These are phyloP conservation scores for Tothia fuscella DNA, from an alignment of 2,329 filamentous ascomycete genomes.

Conservation along the genomic window DNA sequence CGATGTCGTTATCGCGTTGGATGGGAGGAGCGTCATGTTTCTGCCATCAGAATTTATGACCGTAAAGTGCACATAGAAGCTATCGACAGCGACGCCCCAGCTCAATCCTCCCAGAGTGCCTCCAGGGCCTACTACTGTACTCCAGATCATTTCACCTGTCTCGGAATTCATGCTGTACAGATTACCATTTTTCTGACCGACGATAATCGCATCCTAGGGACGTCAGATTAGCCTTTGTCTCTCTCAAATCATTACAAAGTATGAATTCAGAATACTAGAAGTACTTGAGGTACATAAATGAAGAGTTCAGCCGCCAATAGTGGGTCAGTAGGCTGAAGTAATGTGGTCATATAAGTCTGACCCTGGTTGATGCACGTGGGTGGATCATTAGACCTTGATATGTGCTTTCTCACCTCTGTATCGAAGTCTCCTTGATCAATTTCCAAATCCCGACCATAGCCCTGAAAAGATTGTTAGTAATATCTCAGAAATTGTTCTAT, in stretches of 20 bases:
- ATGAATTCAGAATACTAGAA: too few relatives aligned
- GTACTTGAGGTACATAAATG: too few relatives aligned
- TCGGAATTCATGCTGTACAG: slow-evolving; percentile 19
- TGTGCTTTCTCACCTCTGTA: too few relatives aligned
- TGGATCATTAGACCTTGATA: too few relatives aligned
- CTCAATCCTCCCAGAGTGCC: slow-evolving; percentile 18
- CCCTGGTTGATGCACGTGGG: too few relatives aligned
- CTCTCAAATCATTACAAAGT: too few relatives aligned
- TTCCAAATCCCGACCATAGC: too few relatives aligned
- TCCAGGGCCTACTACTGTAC: slow-evolving; percentile 16
- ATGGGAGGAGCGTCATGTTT: slow-evolving; percentile 5
- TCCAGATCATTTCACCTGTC: slow-evolving; percentile 18
- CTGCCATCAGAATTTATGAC: slow-evolving; percentile 15
- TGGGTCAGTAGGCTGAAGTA: too few relatives aligned
- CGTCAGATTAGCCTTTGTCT: too few relatives aligned
- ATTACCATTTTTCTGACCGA: slow-evolving; percentile 23
- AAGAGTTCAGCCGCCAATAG: too few relatives aligned
- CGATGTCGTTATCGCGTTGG: slow-evolving; percentile 4
- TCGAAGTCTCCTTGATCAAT: too few relatives aligned
- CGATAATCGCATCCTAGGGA: slow-evolving; percentile 18
- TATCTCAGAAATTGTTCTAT: slow-evolving; percentile 11
- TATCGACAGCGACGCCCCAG: slow-evolving; percentile 24
- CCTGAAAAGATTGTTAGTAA: slow-evolving; percentile 14
- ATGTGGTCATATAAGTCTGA: too few relatives aligned
- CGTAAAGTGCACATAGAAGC: slow-evolving; percentile 20